Percentiles rank a stretch among this genome's conserved stretches.
These are phyloP conservation scores for Tolypocladium cylindrosporum DNA, from an alignment of 2,329 filamentous ascomycete genomes.

Conservation along the genomic window DNA sequence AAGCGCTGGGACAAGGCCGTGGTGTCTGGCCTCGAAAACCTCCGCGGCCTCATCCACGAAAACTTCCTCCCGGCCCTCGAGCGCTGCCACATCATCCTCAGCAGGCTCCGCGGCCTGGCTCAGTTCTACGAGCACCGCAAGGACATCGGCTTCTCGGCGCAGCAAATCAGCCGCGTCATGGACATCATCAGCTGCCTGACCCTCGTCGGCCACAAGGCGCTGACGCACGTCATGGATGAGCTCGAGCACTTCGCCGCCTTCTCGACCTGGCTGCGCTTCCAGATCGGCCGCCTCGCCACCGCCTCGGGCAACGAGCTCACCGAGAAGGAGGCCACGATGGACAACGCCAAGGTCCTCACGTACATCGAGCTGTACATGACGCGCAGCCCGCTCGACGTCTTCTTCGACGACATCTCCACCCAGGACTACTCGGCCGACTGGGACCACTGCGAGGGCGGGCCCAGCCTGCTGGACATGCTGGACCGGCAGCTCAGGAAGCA, in stretches of 20 bases:
- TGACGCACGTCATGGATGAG: slow-evolving; percentile 65
- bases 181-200: slow-evolving; percentile 68
- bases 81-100: slow-evolving; percentile 69
- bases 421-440: slow-evolving; percentile 41
- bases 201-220: slow-evolving; percentile 62
- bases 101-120: slow-evolving; percentile 73
- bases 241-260: slow-evolving; percentile 69
- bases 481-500: slow-evolving; percentile 37
- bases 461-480: slow-evolving; percentile 36
- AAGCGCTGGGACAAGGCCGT: slow-evolving; percentile 94
- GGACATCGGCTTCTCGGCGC: slow-evolving; percentile 55
- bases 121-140: slow-evolving; percentile 62
- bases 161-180: slow-evolving; percentile 53
- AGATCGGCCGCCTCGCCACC: slow-evolving; percentile 68
- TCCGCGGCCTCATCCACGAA: slow-evolving; percentile 72
- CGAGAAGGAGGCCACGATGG: slow-evolving; percentile 68
- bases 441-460: slow-evolving; percentile 31
- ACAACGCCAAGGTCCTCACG: slow-evolving; percentile 59
- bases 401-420: slow-evolving; percentile 40
- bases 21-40: slow-evolving; percentile 62
- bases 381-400: slow-evolving; percentile 53
- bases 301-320: slow-evolving; percentile 58
- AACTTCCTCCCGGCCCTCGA: slow-evolving; percentile 85
- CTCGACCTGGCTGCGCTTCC: slow-evolving; percentile 72
- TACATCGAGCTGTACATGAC: slow-evolving; percentile 68